Evolutionary conservation across 495 filamentous ascomycete species (phyloP).

Genomic region (Corynascus novoguineensis): DNA sequence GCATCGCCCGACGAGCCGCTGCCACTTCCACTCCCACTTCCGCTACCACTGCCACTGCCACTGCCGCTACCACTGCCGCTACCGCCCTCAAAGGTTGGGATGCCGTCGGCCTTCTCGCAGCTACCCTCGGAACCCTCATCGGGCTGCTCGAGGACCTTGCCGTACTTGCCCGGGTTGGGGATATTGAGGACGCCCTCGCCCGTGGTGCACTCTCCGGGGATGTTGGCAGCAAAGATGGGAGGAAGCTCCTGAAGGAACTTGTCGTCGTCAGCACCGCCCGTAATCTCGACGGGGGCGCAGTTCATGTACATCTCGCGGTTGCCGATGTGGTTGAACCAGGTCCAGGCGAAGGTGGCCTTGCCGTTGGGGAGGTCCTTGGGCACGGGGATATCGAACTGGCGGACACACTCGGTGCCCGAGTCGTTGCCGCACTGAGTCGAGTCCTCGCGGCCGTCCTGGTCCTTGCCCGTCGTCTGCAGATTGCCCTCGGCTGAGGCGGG

Average conservation of each 20-base stretch:
- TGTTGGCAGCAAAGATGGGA: conserved; percentile 55
- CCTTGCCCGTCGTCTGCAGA: conserved; percentile 29
- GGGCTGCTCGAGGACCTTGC: conserved; percentile 22
- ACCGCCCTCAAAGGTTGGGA: conserved; percentile 17
- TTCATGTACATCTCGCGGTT: conserved; percentile 91
- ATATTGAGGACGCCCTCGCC: conserved; percentile 24
- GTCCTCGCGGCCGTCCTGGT: conserved; percentile 21
- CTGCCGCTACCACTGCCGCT: not conserved
- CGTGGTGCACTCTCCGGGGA: conserved; percentile 29
- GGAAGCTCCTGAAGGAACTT: conserved; percentile 41
- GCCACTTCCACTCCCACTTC: not conserved
- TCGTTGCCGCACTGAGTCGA: conserved; percentile 24
- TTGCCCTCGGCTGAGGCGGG: conserved; percentile 46
- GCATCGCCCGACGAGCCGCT: not conserved
- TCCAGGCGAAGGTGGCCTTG: conserved; percentile 69
- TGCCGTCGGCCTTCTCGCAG: conserved; percentile 48
- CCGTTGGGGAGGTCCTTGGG: conserved; percentile 53
- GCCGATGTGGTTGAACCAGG: conserved; percentile 85
- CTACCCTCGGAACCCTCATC: conserved; percentile 40
- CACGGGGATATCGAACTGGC: conserved; percentile 43
- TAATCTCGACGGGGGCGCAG: conserved; percentile 69
- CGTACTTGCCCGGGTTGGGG: conserved; percentile 28
- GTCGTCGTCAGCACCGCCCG: conserved; percentile 27
- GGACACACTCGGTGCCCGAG: conserved; percentile 24
- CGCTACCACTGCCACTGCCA: not conserved